Base-by-base conservation (phyloP, 805 yeast genomes). In the Starmera amethionina region DNA sequence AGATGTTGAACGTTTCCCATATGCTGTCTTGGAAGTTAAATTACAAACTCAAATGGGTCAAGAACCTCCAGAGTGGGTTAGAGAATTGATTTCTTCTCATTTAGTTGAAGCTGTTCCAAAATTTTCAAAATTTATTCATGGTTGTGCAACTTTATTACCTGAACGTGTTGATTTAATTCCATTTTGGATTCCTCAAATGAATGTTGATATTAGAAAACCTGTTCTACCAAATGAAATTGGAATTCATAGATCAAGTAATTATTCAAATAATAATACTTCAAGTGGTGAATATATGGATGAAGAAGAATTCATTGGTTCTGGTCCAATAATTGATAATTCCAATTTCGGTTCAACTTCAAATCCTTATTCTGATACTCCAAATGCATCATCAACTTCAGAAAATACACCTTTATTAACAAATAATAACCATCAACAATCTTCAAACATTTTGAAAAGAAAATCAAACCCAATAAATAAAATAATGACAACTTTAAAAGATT, bases 151-250 rank as follows among this genome's bases (percentile, higher is more conserved):
- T n/a, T 66, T 93, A 54, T 65, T 93, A 48, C 90, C 96, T 14
- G 90, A 87, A 34, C 76, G 71, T 59, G 87, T 88, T 33, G 74
- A 79, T 39, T 72, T 86, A 48, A 80, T 93, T 56, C 99, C 99
- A 40, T 93, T 86, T 65, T 93, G 99, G 99, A 70, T 79, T 46
- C 96, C 97, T 10, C 98, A 93, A 64, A 93, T 93, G 98, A 84
- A 77, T 49, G 82, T 82, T 36, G 98, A 93, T 58, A 93, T 93
- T 50, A 78, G 95, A 57, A 93, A 93, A 60, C 97, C 97, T 25
- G 77, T 61, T 14, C 47, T 66, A 36, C 51, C 59, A 11, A 49
- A 56, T 25, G 62, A 63, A 27, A 46, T 59, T 42, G 62, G 62
- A 33, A 58, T 58, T 37, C 50, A 48, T 36, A 54, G 55, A 50